These are phyloP conservation scores for Cercophora samala DNA, from an alignment of 495 filamentous ascomycete species.

Conservation along the genomic window DNA sequence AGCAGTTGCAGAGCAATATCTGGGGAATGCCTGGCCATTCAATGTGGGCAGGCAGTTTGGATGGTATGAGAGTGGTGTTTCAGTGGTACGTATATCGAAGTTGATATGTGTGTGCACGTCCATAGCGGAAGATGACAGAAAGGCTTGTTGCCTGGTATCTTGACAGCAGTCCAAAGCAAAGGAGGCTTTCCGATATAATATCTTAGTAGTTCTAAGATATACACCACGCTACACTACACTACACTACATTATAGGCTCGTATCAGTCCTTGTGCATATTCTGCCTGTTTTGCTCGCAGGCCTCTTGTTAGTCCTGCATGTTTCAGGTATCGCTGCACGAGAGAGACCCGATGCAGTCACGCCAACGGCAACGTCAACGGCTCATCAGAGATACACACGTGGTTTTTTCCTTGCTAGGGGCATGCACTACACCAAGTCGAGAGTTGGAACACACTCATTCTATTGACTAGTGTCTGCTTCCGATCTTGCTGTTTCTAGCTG, in stretches of 20 bases:
- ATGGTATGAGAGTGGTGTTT: background rate
- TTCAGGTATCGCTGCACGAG: background rate
- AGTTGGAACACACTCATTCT: background rate
- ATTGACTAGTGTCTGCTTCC: background rate
- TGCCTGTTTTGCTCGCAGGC: background rate
- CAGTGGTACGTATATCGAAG: background rate
- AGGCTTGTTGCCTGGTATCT: background rate
- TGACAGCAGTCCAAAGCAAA: background rate
- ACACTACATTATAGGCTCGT: background rate
- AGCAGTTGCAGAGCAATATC: background rate
- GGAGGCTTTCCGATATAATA: background rate
- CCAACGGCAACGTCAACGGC: background rate
- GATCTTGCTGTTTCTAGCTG: constrained; percentile 7
- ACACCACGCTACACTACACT: background rate
- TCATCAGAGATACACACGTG: background rate
- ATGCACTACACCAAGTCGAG: background rate
- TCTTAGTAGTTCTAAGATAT: background rate
- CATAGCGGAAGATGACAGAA: background rate
- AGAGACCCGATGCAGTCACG: background rate
- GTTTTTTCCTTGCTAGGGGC: background rate
- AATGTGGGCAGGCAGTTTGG: background rate
- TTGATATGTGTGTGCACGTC: background rate
- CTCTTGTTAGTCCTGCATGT: background rate
- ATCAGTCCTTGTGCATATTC: background rate
- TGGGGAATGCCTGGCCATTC: constrained; percentile 8